phyloP scores from a whole-genome alignment of 202 grass and related monocot species.

The Alloteropsis angusta region DNA sequence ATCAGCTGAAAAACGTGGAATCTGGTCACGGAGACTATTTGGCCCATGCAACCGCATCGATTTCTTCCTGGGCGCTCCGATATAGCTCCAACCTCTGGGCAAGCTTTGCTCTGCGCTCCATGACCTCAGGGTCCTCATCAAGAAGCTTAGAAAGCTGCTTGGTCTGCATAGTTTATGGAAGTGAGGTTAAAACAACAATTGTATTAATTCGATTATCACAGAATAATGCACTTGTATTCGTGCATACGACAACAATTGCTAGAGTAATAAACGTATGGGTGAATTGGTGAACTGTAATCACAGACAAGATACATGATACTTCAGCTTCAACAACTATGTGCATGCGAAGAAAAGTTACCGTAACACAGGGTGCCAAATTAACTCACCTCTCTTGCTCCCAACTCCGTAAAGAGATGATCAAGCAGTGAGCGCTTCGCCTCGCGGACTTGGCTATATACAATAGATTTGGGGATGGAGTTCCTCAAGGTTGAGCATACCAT shows the following conservation, averaged over 20 bases:
- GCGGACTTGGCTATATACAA: slow-evolving; percentile 86
- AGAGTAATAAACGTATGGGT: neutral
- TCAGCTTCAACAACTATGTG: neutral
- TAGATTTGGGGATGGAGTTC: slow-evolving; percentile 86
- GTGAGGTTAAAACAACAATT: neutral
- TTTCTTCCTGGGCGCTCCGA: slow-evolving; percentile 67
- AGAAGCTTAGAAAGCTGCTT: slow-evolving; percentile 54
- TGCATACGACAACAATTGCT: neutral
- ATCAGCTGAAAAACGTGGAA: neutral
- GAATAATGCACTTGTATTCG: neutral
- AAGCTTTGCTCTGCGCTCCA: neutral
- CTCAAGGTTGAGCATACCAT: slow-evolving; percentile 75
- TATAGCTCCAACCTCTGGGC: slow-evolving; percentile 63
- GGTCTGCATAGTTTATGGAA: neutral
- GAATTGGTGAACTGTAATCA: neutral
- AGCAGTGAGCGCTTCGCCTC: slow-evolving; percentile 87
- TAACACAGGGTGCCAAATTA: neutral
- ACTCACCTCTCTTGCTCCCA: slow-evolving; percentile 81
- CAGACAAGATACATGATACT: neutral
- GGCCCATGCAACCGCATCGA: slow-evolving; percentile 65
- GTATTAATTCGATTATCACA: neutral
- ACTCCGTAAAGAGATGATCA: slow-evolving; percentile 88
- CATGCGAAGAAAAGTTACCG: too few species aligned
- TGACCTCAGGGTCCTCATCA: neutral
- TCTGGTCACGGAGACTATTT: slow-evolving; percentile 28